phyloP scores from a whole-genome alignment of 495 filamentous ascomycete species.

The Hyaloscypha finlandica region DNA sequence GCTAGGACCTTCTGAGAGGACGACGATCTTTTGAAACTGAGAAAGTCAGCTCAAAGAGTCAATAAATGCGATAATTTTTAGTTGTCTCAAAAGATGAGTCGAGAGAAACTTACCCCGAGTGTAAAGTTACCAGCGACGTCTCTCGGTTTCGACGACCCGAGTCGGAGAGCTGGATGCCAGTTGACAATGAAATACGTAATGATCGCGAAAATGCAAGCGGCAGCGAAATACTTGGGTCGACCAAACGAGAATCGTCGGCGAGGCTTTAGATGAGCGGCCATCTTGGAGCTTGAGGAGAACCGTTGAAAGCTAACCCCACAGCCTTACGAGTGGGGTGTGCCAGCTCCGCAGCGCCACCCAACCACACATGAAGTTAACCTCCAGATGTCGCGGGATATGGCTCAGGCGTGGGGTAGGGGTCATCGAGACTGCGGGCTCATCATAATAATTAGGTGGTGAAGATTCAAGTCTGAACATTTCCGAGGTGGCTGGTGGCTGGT shows the following conservation, averaged over 20 bases:
- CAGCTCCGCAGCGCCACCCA: not conserved
- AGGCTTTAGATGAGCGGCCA: not conserved
- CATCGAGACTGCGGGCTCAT: not conserved
- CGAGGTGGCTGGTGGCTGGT: not conserved
- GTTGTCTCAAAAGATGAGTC: not conserved
- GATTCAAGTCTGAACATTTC: not conserved
- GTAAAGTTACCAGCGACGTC: not conserved
- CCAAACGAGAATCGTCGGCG: not conserved
- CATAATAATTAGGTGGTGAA: not conserved
- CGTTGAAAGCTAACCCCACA: not conserved
- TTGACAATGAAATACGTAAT: not conserved
- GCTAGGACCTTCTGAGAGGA: not conserved
- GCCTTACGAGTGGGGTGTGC: not conserved
- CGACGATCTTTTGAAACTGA: not conserved
- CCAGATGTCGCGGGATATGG: not conserved
- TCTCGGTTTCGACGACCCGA: not conserved
- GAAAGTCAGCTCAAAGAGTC: not conserved
- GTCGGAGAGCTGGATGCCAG: not conserved
- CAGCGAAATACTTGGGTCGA: not conserved
- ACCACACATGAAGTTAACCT: not conserved
- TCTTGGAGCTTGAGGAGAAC: not conserved
- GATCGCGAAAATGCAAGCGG: not conserved
- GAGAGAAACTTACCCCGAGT: not conserved
- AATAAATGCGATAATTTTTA: not conserved
- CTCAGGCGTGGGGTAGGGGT: not conserved